A percentile compares a stretch with the other conserved stretches of the same genome.
These are phyloP conservation scores for Kwoniella shivajii DNA, from an alignment of 1,284 basidiomycete species.

Conservation along the genomic window DNA sequence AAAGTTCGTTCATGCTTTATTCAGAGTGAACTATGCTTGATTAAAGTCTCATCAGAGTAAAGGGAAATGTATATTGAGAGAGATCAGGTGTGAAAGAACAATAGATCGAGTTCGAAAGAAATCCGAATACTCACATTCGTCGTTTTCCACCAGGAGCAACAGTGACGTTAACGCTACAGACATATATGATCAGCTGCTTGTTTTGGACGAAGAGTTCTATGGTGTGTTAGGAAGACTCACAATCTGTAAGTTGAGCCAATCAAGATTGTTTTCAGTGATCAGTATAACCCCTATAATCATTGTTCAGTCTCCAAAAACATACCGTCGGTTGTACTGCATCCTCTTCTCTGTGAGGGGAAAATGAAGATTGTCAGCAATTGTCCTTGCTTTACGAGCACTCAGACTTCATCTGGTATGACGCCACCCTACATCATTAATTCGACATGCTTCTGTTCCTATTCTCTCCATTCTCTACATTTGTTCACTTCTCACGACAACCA, in stretches of 20 bases:
- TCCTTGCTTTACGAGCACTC: neutral
- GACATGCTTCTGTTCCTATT: neutral
- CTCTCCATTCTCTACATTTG: neutral
- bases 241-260: conserved; percentile 16
- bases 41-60: conserved; percentile 64
- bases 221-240: neutral
- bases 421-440: neutral
- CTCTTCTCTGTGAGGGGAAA: conserved; percentile 67
- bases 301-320: neutral
- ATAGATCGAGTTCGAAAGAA: neutral
- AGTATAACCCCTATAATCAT: neutral
- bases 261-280: neutral
- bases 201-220: neutral
- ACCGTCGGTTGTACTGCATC: conserved; percentile 67
- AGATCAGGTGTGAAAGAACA: conserved; percentile 4
- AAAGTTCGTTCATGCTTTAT: conserved; percentile 64
- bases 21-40: conserved; percentile 93
- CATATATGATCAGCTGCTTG: conserved; percentile 7
- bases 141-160: conserved; percentile 89
- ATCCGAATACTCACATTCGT: conserved; percentile 75
- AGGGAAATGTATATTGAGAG: conserved; percentile 1
- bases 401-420: neutral
- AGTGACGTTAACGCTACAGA: conserved; percentile 77
- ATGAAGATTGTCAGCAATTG: conserved; percentile 16
- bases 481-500: neutral